Conservation (phyloP, 345 rosid genomes). For the Aquilaria sinensis region DNA sequence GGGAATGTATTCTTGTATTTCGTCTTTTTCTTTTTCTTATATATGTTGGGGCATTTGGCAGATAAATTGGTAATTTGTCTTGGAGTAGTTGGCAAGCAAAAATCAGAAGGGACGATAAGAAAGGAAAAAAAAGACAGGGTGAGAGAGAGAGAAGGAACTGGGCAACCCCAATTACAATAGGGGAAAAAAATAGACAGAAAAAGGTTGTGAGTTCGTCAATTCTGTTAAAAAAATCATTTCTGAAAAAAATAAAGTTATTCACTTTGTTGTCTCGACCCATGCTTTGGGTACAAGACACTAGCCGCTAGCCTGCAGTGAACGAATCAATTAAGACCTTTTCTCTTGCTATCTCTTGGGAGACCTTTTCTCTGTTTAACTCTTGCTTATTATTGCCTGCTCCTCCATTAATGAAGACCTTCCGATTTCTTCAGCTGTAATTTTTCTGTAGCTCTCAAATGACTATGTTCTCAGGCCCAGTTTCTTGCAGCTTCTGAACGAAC, state of each 20-base stretch:
- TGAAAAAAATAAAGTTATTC: background rate
- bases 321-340: no score
- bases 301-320: no score
- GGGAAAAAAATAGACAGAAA: background rate
- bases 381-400: conserved; percentile 27
- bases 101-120: no score
- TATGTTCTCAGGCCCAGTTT: background rate
- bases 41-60: no score
- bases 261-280: background rate
- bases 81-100: no score
- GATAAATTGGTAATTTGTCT: no score
- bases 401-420: conserved; percentile 16
- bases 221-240: background rate
- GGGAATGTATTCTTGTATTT: no score
- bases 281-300: no score
- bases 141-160: background rate
- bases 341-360: background rate
- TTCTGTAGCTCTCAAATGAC: conserved; percentile 3
- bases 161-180: background rate
- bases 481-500: conserved; percentile 8
- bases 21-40: no score
- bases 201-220: background rate
- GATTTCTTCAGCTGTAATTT: background rate
- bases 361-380: background rate
- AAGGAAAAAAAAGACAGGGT: background rate